Conservation (phyloP, 495 filamentous ascomycete species). For the Xylaria acuta region DNA sequence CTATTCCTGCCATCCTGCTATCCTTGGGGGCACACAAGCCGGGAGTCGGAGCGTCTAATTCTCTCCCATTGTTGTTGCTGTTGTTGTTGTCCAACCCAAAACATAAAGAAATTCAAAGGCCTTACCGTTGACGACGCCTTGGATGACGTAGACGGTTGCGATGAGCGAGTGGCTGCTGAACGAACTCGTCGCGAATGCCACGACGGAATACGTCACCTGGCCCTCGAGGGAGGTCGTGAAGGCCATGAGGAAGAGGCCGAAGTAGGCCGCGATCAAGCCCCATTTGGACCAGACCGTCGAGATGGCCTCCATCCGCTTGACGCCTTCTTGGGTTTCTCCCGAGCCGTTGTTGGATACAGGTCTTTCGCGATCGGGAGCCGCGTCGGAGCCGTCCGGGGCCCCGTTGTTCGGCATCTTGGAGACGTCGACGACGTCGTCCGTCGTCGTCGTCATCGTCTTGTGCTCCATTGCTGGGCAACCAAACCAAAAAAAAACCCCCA, state of each 20-base stretch:
- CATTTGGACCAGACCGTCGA: slow-evolving; percentile 55
- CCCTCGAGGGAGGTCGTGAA: slow-evolving; percentile 55
- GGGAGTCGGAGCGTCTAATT: too few relatives aligned
- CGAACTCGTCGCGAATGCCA: slow-evolving; percentile 57
- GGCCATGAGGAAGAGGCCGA: slow-evolving; percentile 52
- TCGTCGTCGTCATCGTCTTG: background rate
- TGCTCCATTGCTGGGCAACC: background rate
- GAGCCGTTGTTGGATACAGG: background rate
- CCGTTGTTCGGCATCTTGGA: slow-evolving; percentile 6
- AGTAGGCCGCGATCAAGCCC: slow-evolving; percentile 53
- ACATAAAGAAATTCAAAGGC: slow-evolving; percentile 28
- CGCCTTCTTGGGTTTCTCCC: slow-evolving; percentile 38
- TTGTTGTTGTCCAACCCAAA: background rate
- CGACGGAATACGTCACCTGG: slow-evolving; percentile 52
- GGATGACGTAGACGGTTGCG: slow-evolving; percentile 62
- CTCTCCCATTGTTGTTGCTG: too few relatives aligned
- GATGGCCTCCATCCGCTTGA: slow-evolving; percentile 55
- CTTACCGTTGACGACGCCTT: slow-evolving; percentile 54
- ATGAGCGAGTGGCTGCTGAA: slow-evolving; percentile 65
- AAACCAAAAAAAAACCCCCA: too few relatives aligned
- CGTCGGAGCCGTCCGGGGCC: background rate
- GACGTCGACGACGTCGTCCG: background rate
- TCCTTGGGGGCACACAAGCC: too few relatives aligned
- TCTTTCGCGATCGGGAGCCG: background rate
- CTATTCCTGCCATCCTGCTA: background rate